Percentiles rank a stretch among this genome's conserved stretches.
Evolutionary conservation across 208 protist genomes (phyloP).

Genomic region (Borovskyia barvae): DNA sequence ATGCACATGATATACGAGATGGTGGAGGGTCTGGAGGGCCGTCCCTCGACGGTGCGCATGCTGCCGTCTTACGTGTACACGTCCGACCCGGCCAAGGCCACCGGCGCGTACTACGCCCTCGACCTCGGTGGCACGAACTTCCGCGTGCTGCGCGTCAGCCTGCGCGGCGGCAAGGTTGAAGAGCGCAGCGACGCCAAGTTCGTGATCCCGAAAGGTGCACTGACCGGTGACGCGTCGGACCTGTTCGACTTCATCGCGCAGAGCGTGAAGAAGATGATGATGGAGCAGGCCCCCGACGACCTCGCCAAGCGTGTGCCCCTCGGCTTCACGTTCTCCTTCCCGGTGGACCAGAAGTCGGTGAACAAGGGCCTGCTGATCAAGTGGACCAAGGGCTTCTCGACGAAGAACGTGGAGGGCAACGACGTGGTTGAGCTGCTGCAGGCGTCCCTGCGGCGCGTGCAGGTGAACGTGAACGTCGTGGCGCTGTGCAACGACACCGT

Average conservation of each 20-base stretch:
- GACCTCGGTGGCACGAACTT: slow-evolving; percentile 93
- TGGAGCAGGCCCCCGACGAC: slow-evolving; percentile 59
- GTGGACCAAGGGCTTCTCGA: slow-evolving; percentile 93
- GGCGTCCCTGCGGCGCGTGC: slow-evolving; percentile 48
- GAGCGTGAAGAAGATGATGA: slow-evolving; percentile 67
- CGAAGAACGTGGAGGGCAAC: slow-evolving; percentile 79
- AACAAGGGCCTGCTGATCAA: slow-evolving; percentile 78
- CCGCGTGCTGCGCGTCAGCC: slow-evolving; percentile 70
- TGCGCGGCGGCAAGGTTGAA: slow-evolving; percentile 51
- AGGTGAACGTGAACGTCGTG: slow-evolving; percentile 76
- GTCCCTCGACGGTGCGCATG: slow-evolving; percentile 77
- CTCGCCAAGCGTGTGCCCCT: slow-evolving; percentile 57
- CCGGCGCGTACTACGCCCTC: slow-evolving; percentile 84
- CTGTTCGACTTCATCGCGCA: slow-evolving; percentile 90
- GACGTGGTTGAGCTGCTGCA: slow-evolving; percentile 90
- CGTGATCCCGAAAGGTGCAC: slow-evolving; percentile 51
- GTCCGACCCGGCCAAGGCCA: slow-evolving; percentile 42
- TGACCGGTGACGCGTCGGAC: slow-evolving; percentile 47
- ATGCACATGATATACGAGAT: slow-evolving; percentile 85
- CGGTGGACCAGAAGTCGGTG: slow-evolving; percentile 78
- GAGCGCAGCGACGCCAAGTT: slow-evolving; percentile 45
- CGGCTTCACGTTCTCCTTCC: slow-evolving; percentile 94
- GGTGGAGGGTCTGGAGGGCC: slow-evolving; percentile 75
- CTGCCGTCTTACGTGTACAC: slow-evolving; percentile 86
- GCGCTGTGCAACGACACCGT: slow-evolving; percentile 93